Percentiles rank a stretch among this genome's conserved stretches.
Evolutionary conservation across 306 rosid species (phyloP).

Genomic region (Gastrolobium bilobum): DNA sequence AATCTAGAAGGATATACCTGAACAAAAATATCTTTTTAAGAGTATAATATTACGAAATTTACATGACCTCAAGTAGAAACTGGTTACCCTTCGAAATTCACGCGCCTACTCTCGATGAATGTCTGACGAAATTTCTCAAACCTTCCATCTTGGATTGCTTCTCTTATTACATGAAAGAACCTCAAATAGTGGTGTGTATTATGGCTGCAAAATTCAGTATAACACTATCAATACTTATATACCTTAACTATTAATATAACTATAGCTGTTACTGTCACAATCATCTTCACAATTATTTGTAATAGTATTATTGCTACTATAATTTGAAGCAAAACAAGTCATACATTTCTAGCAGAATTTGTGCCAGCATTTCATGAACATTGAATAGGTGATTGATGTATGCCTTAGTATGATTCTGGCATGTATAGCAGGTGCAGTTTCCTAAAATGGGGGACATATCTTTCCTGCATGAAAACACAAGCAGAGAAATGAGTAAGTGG

Average conservation of each 20-base stretch:
- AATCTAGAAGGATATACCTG: neutral
- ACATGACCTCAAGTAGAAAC: conserved; percentile 50
- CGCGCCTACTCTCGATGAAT: conserved; percentile 66
- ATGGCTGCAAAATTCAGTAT: conserved; percentile 72
- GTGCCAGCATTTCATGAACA: conserved; percentile 97
- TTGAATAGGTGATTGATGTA: conserved; percentile 92
- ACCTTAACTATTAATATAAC: neutral
- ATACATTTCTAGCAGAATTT: conserved; percentile 86
- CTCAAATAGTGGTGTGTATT: conserved; percentile 86
- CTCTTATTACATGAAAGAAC: conserved; percentile 81
- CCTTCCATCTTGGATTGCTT: conserved; percentile 75
- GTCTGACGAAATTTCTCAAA: conserved; percentile 72
- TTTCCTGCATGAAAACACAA: conserved; percentile 65
- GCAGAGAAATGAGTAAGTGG: conserved; percentile 26
- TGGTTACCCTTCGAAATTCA: conserved; percentile 54
- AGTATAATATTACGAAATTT: neutral
- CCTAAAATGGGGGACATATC: conserved; percentile 74
- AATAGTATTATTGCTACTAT: neutral
- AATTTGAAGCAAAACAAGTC: conserved; percentile 34
- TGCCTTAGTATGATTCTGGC: conserved; percentile 86
- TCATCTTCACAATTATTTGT: neutral
- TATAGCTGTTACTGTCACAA: conserved; percentile 4
- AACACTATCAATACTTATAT: conserved; percentile 22
- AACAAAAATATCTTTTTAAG: neutral
- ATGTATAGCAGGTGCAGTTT: conserved; percentile 85